These are phyloP conservation scores for Podochytrium sp. DNA, from an alignment of 192 early-diverging fungal species.

Conservation along the genomic window DNA sequence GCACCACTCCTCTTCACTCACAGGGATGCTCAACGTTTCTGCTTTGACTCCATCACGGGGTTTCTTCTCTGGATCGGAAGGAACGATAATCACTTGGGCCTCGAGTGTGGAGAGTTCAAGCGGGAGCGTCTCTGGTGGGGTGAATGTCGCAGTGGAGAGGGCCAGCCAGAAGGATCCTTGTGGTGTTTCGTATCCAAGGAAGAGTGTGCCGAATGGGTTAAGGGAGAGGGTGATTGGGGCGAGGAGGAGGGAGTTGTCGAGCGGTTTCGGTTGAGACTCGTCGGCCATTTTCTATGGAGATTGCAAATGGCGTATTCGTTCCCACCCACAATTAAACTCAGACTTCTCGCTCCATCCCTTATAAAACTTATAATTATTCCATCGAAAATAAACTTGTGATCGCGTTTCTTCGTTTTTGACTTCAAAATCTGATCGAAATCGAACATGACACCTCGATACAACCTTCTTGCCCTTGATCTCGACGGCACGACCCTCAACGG, in stretches of 20 bases:
- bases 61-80: not conserved
- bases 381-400: too few relatives aligned
- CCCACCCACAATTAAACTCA: too few relatives aligned
- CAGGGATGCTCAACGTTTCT: not conserved
- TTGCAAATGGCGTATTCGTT: too few relatives aligned
- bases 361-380: too few relatives aligned
- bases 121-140: not conserved
- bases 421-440: too few relatives aligned
- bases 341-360: too few relatives aligned
- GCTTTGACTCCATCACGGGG: not conserved
- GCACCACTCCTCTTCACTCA: not conserved
- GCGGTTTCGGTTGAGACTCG: too few relatives aligned
- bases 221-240: not conserved
- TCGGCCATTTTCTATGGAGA: too few relatives aligned
- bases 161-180: not conserved
- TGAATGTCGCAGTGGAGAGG: not conserved
- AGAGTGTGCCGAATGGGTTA: not conserved
- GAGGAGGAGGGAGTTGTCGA: not conserved
- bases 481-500: not conserved
- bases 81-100: not conserved
- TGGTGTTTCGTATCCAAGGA: not conserved
- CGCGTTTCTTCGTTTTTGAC: too few relatives aligned
- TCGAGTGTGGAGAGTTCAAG: not conserved
- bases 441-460: not conserved
- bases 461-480: conserved; percentile 3